Evolutionary conservation across 768 basidiomycete genomes (phyloP).

Genomic region (Suillus ampliporus): DNA sequence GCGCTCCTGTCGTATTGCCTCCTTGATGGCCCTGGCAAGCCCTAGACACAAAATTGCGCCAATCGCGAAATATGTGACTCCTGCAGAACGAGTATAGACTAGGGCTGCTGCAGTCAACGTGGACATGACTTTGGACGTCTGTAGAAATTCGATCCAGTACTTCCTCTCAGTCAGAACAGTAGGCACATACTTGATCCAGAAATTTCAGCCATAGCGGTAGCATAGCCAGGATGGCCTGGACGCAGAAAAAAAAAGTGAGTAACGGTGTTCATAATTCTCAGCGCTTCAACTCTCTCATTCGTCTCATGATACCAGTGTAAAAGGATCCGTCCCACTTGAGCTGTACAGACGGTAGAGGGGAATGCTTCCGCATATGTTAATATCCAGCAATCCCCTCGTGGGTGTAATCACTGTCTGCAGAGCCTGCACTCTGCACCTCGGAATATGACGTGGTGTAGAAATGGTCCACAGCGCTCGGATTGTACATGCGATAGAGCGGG

Average conservation of each 20-base stretch:
- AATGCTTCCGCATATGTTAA: background rate
- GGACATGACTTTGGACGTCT: conserved; percentile 69
- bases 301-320: no score
- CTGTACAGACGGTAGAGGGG: background rate
- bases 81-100: conserved; percentile 67
- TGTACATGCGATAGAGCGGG: conserved; percentile 28
- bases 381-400: background rate
- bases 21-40: conserved; percentile 67
- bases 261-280: no score
- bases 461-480: conserved; percentile 19
- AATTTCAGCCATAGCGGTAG: conserved; percentile 34
- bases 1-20: conserved; percentile 65
- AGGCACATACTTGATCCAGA: conserved; percentile 35
- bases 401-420: background rate
- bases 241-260: no score
- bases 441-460: conserved; percentile 26
- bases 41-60: conserved; percentile 62
- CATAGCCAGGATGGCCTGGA: no score
- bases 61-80: conserved; percentile 60
- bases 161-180: background rate
- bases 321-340: background rate
- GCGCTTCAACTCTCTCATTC: no score
- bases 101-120: conserved; percentile 52
- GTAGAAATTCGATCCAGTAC: conserved; percentile 10
- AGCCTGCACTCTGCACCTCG: background rate